Conservation (phyloP, 2,329 filamentous ascomycete genomes). For the Claviceps cyperi region DNA sequence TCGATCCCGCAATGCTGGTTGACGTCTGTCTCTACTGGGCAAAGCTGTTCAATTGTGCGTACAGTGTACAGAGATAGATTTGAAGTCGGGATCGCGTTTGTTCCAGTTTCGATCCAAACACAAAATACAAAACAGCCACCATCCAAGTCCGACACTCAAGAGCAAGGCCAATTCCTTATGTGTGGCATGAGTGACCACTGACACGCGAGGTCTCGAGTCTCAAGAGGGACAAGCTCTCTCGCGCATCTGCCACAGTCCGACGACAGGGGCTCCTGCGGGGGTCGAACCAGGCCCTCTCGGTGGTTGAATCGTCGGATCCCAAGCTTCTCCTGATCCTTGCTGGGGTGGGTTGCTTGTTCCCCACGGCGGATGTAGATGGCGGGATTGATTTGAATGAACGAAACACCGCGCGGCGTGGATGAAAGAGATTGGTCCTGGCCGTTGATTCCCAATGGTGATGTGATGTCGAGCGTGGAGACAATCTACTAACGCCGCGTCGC, state of each 20-base stretch:
- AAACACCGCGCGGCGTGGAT: background rate
- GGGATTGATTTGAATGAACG: background rate
- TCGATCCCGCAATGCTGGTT: background rate
- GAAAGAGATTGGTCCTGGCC: slow-evolving; percentile 1
- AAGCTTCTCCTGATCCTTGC: background rate
- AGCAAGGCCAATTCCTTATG: slow-evolving; percentile 1
- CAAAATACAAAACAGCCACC: background rate
- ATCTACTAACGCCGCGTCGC: background rate
- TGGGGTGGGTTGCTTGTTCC: slow-evolving; percentile 2
- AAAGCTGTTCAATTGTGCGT: background rate
- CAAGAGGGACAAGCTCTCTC: background rate
- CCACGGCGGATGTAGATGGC: background rate
- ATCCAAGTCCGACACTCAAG: background rate
- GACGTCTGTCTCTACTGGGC: background rate
- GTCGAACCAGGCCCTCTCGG: background rate
- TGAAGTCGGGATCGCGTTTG: background rate
- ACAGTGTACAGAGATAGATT: background rate
- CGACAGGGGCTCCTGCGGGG: slow-evolving; percentile 4
- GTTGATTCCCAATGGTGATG: slow-evolving; percentile 3
- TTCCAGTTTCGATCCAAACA: background rate
- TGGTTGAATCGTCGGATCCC: background rate
- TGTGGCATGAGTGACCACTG: background rate
- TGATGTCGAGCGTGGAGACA: background rate
- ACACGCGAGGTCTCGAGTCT: slow-evolving; percentile 1
- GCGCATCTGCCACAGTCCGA: background rate